These are phyloP conservation scores for Pleurotus eryngii DNA, from an alignment of 768 basidiomycete species.

Conservation along the genomic window DNA sequence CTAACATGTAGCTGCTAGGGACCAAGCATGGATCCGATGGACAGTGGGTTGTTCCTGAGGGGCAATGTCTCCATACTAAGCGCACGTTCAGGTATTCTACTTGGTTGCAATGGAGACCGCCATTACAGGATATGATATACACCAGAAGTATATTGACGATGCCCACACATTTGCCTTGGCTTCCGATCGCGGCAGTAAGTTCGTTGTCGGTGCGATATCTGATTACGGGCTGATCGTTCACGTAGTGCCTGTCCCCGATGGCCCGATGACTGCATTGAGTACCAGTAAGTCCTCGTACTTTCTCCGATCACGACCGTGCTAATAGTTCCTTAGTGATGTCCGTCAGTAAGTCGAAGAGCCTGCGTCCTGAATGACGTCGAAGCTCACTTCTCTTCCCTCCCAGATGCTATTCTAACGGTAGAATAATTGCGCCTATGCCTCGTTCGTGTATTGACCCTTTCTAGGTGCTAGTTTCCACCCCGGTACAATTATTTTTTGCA, in stretches of 20 bases:
- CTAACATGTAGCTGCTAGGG: slow-evolving; percentile 7
- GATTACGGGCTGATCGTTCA: not conserved
- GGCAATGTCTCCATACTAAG: not conserved
- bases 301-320: not conserved
- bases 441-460: not conserved
- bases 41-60: slow-evolving; percentile 8
- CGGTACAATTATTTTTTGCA: slow-evolving; percentile 21
- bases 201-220: no score
- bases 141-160: slow-evolving; percentile 18
- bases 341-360: not conserved
- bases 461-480: slow-evolving; percentile 19
- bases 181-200: slow-evolving; percentile 13
- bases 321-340: not conserved
- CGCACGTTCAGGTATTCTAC: slow-evolving; percentile 17
- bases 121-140: slow-evolving; percentile 18
- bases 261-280: not conserved
- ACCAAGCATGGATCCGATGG: slow-evolving; percentile 11
- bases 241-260: not conserved
- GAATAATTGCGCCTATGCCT: not conserved
- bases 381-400: not conserved
- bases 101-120: slow-evolving; percentile 21
- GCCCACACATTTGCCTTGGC: not conserved
- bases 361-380: no score
- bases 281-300: not conserved
- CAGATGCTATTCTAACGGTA: slow-evolving; percentile 16